Evolutionary conservation across 192 early-diverging fungal genomes (phyloP).

Genomic region (Backusella circina): DNA sequence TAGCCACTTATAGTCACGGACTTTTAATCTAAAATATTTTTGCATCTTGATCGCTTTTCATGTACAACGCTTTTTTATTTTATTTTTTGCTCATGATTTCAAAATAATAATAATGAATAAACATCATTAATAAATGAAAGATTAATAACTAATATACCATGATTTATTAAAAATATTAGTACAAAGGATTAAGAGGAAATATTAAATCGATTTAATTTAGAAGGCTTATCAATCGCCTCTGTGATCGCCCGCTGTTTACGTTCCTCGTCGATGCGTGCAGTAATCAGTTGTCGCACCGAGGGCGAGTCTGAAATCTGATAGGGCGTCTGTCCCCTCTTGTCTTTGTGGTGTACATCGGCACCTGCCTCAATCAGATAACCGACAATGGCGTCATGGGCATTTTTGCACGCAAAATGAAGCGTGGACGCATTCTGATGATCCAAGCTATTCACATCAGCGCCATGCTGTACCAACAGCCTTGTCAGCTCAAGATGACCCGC

Average conservation of each 20-base stretch:
- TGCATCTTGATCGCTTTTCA: not conserved
- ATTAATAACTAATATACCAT: not conserved
- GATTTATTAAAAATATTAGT: not conserved
- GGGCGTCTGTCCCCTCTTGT: constrained; percentile 53
- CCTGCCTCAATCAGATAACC: constrained; percentile 41
- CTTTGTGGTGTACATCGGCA: constrained; percentile 42
- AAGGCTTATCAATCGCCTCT: constrained; percentile 27
- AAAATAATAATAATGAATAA: not conserved
- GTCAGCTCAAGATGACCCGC: constrained; percentile 45
- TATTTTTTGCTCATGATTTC: not conserved
- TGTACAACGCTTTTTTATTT: not conserved
- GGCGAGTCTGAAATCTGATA: constrained; percentile 40
- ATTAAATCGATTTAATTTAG: constrained; percentile 6
- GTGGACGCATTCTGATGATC: constrained; percentile 61
- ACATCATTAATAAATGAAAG: not conserved
- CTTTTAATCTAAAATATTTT: not conserved
- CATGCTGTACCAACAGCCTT: constrained; percentile 45
- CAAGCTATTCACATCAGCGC: constrained; percentile 54
- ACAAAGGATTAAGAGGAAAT: not conserved
- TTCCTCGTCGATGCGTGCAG: constrained; percentile 20
- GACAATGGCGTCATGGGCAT: constrained; percentile 48
- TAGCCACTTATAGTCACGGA: not conserved
- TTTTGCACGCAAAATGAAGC: constrained; percentile 63
- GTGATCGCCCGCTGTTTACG: constrained; percentile 22
- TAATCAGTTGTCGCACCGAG: constrained; percentile 13